Conservation (phyloP, 2,329 filamentous ascomycete genomes). For the Colletotrichum spaethianum region DNA sequence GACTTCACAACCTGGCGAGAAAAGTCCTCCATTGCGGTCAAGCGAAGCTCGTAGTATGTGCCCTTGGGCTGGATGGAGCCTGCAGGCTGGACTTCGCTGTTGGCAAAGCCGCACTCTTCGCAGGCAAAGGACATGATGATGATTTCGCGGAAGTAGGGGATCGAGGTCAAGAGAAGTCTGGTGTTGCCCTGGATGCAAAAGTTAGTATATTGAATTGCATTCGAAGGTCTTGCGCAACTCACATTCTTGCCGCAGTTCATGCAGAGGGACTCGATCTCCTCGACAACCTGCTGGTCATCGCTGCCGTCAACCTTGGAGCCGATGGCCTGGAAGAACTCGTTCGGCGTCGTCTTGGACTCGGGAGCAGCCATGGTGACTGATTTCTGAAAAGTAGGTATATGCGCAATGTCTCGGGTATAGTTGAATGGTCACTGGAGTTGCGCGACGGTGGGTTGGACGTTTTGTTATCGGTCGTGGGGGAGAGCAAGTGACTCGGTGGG, state of each 20-base stretch:
- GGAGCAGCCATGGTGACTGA: conserved; percentile 58
- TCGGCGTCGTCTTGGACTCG: conserved; percentile 55
- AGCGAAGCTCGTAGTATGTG: conserved; percentile 83
- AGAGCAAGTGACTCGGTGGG: conserved; percentile 35
- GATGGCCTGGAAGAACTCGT: conserved; percentile 74
- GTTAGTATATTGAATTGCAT: conserved; percentile 36
- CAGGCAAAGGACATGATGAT: conserved; percentile 98
- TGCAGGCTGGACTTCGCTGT: conserved; percentile 94
- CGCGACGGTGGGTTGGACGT: conserved; percentile 10
- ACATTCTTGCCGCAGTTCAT: conserved; percentile 90
- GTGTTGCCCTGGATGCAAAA: conserved; percentile 77
- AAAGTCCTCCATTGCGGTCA: conserved; percentile 82
- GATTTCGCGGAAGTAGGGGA: conserved; percentile 97
- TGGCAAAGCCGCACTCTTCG: conserved; percentile 88
- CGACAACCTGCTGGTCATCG: conserved; percentile 70
- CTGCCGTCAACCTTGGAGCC: conserved; percentile 70
- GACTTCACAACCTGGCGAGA: conserved; percentile 92
- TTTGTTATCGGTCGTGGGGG: conserved; percentile 29
- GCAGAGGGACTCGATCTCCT: conserved; percentile 84
- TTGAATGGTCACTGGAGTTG: conserved; percentile 2
- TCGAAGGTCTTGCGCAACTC: conserved; percentile 47
- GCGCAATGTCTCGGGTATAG: background rate
- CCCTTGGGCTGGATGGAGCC: conserved; percentile 93
- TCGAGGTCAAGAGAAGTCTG: conserved; percentile 87
- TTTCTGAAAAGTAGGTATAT: background rate